Conservation (phyloP, 495 filamentous ascomycete genomes). For the Sordaria brevicollis region DNA sequence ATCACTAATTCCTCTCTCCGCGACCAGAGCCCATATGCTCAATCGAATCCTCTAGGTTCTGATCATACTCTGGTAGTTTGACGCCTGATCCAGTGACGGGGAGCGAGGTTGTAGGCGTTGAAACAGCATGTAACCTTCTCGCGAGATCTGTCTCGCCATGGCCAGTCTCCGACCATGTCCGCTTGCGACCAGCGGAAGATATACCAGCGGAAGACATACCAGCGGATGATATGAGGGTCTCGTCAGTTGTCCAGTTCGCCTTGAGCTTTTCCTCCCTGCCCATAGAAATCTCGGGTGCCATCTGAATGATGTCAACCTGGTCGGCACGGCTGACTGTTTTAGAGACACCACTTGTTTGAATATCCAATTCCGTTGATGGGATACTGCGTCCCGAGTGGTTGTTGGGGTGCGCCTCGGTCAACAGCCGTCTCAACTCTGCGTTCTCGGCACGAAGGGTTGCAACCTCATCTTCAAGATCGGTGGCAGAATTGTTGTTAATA, state of each 20-base stretch:
- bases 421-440: slow-evolving; percentile 16
- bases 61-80: accelerated
- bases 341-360: slow-evolving; percentile 25
- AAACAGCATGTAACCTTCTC: background rate
- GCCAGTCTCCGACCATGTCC: background rate
- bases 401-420: slow-evolving; percentile 13
- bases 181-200: slow-evolving; percentile 1
- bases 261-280: slow-evolving; percentile 23
- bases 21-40: background rate
- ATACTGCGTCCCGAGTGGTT: slow-evolving; percentile 8
- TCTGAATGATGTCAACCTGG: slow-evolving; percentile 30
- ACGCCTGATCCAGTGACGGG: background rate
- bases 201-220: no score
- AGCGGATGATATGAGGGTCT: background rate
- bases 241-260: background rate
- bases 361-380: slow-evolving; percentile 25
- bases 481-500: background rate
- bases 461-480: slow-evolving; percentile 9
- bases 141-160: background rate
- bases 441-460: slow-evolving; percentile 7
- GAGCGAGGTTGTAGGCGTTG: background rate
- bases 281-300: slow-evolving; percentile 31
- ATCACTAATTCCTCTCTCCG: background rate
- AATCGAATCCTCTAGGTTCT: background rate
- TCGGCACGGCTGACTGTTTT: slow-evolving; percentile 27